Percentiles rank a stretch among this genome's conserved stretches.
Evolutionary conservation across 345 rosid species (phyloP).

Genomic region (Citrus sinensis): DNA sequence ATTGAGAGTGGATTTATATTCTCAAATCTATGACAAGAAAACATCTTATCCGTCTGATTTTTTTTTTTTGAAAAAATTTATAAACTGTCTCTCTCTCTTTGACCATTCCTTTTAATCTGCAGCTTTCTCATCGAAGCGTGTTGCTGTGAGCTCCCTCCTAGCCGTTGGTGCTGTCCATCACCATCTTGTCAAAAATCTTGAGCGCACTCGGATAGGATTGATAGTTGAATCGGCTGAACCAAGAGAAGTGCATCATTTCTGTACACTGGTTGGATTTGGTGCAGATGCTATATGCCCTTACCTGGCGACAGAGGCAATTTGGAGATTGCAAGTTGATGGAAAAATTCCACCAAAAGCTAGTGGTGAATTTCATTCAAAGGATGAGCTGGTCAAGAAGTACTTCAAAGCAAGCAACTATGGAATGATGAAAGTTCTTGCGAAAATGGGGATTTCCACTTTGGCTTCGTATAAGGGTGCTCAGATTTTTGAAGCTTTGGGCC

Average conservation of each 20-base stretch:
- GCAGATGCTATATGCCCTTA: constrained; percentile 99
- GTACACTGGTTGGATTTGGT: constrained; percentile 94
- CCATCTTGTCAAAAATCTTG: constrained; percentile 81
- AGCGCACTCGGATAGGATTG: constrained; percentile 90
- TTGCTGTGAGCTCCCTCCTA: constrained; percentile 94
- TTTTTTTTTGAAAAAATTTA: neutral
- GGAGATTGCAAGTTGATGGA: constrained; percentile 93
- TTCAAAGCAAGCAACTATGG: constrained; percentile 98
- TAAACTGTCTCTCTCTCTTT: neutral
- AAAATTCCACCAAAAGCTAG: constrained; percentile 86
- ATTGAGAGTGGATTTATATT: neutral
- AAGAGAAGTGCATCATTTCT: constrained; percentile 99
- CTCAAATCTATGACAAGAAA: neutral
- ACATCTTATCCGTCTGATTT: neutral
- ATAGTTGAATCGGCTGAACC: constrained; percentile 97
- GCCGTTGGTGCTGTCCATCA: constrained; percentile 99
- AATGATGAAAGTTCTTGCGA: constrained; percentile 99
- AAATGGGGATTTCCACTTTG: constrained; percentile 97
- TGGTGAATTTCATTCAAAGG: constrained; percentile 81
- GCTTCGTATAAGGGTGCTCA: constrained; percentile 99
- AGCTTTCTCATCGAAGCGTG: constrained; percentile 82
- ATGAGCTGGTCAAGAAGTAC: constrained; percentile 83
- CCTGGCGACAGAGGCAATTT: constrained; percentile 76
- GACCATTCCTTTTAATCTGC: constrained; percentile 7
- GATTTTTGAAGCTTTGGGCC: constrained; percentile 97